Base-by-base conservation (phyloP, 768 basidiomycete genomes). In the Auriscalpium microsporum region DNA sequence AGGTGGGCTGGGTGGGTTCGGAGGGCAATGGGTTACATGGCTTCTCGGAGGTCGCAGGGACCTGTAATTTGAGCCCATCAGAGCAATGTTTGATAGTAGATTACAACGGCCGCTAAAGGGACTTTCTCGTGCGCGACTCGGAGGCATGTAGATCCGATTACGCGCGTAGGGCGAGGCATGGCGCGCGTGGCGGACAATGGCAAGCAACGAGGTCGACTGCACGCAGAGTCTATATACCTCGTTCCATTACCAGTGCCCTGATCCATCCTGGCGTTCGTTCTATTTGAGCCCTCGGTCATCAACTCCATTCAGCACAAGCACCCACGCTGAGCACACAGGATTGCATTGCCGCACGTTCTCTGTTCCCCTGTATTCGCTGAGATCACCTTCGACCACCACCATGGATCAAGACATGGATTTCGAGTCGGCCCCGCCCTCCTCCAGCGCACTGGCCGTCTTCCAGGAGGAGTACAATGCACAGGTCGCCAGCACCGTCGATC, bases 321-420 rank as follows among this genome's bases (percentile, higher is more conserved):
- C 28, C 28, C 28, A 28, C 36, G 23, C 48, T 50, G 40, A 61
- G 40, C 45, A 28, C 17, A 17, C 50, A 47, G 17, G 17, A 28
- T 46, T 42, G 51, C 50, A 28, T 46, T 42, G 51, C 50, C 38
- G 42, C 44, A n/a, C 45, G 33, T 36, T 47, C 46, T 28, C 21
- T 28, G 28, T 28, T 28, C 28, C 28, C 28, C 28, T 28, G 28
- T 28, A 28, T 4, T 28, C 28, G 28, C 28, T 28, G 28, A 28
- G 28, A 28, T 28, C 28, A 46, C 51, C 45, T 16, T 38, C 35
- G 42, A 46, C 48, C 46, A 54, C 55, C 63, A 71, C 50, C 71
- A 90, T 90, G 88, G 87, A 90, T 71, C 78, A 84, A 75, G 85
- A 89, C 71, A 88, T 90, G 84, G 81, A 81, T 49, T 82, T 84